Evolutionary conservation across 2,329 filamentous ascomycete species (phyloP), one percentile per base, ranked within the genome.

Genomic region (Neonectria faginata): DNA sequence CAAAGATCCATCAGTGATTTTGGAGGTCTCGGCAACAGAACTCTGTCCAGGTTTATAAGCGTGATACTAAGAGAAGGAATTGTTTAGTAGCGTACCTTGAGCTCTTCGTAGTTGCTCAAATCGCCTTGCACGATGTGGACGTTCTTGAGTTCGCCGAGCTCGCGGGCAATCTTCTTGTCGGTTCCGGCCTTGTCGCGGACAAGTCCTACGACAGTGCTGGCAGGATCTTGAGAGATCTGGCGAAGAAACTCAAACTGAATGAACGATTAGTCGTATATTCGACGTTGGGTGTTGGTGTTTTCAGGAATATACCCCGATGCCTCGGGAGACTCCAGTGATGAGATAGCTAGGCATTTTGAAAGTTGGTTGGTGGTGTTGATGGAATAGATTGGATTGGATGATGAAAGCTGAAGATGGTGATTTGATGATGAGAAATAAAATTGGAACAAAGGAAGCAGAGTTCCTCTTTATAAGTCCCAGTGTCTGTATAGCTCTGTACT

Each of bases 161-260:
- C 70, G 16, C 60, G 29, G n/a, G 69, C 64, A 1, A 83, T 71
- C 60, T 77, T 79, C 31, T 78, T 68, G 6, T 82, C 77, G 5
- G 81, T 80, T 1, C 72, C 73, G 14, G 70, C 56, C 56, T 80
- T 82, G 69, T 83, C 70, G 9, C 82, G 79, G 31, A 84, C 79
- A 12, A 85, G 76, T 5, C 81, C 83, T 52, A 84, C 69, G 45
- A 84, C 74, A 0, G 71, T 75, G 66, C 81, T 82, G 27, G 71
- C 58, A 2, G 81, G 73, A 61, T 83, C 72, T 53, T 73, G 71
- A n/a, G 83, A 83, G 50, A 85, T 73, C 36, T 81, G 76, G 29
- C 69, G 70, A 36, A 85, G 53, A 69, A 84, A 81, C 25, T 62
- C 67, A 33, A 68, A 67, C 70, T 73, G 5, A 14, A 7, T 10